Conservation (phyloP, 1,284 basidiomycete genomes). For the Singerocomus inundabilis region DNA sequence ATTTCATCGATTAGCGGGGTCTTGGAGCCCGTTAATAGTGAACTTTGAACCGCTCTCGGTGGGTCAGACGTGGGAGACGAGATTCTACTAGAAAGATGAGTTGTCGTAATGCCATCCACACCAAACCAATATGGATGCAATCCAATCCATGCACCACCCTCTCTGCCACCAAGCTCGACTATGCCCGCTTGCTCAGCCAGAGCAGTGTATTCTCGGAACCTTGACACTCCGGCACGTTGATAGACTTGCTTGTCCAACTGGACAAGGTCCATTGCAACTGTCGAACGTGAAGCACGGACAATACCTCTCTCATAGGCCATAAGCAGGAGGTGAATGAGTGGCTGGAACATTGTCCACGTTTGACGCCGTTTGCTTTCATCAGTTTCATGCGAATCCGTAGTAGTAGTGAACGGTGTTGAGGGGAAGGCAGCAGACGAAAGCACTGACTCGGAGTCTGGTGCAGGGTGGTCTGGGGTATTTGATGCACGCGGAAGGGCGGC, state of each 20-base stretch:
- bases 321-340: slow-evolving; percentile 32
- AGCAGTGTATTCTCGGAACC: slow-evolving; percentile 45
- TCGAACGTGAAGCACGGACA: slow-evolving; percentile 38
- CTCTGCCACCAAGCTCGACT: slow-evolving; percentile 46
- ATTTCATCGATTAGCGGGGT: not conserved
- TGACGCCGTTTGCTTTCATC: slow-evolving; percentile 8
- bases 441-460: slow-evolving; percentile 1
- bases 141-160: slow-evolving; percentile 46
- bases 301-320: slow-evolving; percentile 31
- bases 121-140: slow-evolving; percentile 37
- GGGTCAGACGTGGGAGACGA: slow-evolving; percentile 18
- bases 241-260: slow-evolving; percentile 39
- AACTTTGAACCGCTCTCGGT: slow-evolving; percentile 1
- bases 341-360: slow-evolving; percentile 20
- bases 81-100: slow-evolving; percentile 2
- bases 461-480: slow-evolving; percentile 1
- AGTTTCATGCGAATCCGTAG: not conserved
- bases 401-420: slow-evolving; percentile 7
- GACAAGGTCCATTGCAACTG: slow-evolving; percentile 38
- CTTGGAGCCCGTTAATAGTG: slow-evolving; percentile 9
- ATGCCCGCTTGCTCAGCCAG: slow-evolving; percentile 46
- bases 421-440: slow-evolving; percentile 1
- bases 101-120: not conserved
- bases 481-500: slow-evolving; percentile 7
- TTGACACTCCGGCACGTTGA: slow-evolving; percentile 40